Evolutionary conservation across 2,329 filamentous ascomycete genomes (phyloP), one percentile per base, ranked within the genome.

Genomic region (Gnomoniopsis sp.): DNA sequence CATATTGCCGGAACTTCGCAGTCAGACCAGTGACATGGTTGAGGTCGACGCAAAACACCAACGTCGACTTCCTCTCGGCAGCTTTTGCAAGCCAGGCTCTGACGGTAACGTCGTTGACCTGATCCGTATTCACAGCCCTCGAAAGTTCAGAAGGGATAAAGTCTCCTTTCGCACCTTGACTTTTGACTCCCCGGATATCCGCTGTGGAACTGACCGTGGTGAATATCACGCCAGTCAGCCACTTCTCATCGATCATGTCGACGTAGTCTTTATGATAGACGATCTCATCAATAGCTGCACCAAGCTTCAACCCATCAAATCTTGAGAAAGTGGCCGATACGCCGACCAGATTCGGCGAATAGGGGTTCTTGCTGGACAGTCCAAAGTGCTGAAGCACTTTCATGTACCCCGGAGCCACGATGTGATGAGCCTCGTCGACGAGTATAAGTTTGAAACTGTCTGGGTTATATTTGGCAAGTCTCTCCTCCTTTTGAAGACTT

Each of bases 381-480:
- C 87, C 85, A 70, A 99, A 96, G 71, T 98, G 86, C n/a, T 82
- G 77, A 50, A 99, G 77, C 0, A 87, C 82, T 46, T 83, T 81
- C 62, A 96, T 79, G 68, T 98, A 98, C 8, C 87, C 86, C 2
- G 85, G 81, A 0, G 95, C 90, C 48, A 97, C 93, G 55, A 98
- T 96, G 72, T 99, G 95, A 71, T 99, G 95, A 4, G 93, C 95
- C 74, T 99, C 95, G 64, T 99, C 95, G 3, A 99, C 93, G 2
- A 99, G 81, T 0, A 99, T 77, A 0, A 99, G 84, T 74, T 99
- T 99, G 79, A 93, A 98, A 8, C 77, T 78, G 0, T 72, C 73
- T 0, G 92, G 89, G 64, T 96, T 85, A 67, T 93, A 98, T 69
- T 96, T 97, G 38, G 73, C 69, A n/a, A 98, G 80, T 2, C 95